Conservation (phyloP, 2,329 filamentous ascomycete species). For the Xylaria sp. region DNA sequence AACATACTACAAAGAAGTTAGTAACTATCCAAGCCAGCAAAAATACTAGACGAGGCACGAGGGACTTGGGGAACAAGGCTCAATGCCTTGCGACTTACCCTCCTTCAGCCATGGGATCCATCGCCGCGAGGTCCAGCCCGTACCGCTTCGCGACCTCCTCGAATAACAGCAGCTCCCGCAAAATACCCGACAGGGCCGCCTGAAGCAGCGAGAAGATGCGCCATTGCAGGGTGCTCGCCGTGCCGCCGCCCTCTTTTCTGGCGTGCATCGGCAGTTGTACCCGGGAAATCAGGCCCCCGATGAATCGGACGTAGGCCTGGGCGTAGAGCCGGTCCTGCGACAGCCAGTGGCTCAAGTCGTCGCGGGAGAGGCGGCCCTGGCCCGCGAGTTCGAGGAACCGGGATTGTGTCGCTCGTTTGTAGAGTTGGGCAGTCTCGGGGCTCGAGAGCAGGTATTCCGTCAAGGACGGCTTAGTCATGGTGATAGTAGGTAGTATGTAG, state of each 20-base stretch:
- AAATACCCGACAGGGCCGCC: conserved; percentile 32
- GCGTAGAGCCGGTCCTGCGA: conserved; percentile 39
- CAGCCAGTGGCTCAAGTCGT: conserved; percentile 34
- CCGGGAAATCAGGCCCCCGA: conserved; percentile 35
- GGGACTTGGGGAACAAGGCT: no score
- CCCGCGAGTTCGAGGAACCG: conserved; percentile 35
- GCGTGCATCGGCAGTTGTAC: conserved; percentile 28
- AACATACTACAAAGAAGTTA: not conserved
- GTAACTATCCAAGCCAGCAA: not conserved
- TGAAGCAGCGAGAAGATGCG: conserved; percentile 33
- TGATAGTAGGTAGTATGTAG: not conserved
- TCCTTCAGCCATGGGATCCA: conserved; percentile 17
- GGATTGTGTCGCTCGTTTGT: conserved; percentile 33
- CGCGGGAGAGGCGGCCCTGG: conserved; percentile 29
- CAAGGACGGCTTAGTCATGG: conserved; percentile 25
- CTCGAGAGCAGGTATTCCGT: conserved; percentile 28
- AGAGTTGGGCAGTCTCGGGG: conserved; percentile 26
- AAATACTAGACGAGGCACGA: no score
- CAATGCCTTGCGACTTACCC: not conserved
- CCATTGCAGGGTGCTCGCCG: conserved; percentile 29
- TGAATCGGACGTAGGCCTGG: conserved; percentile 37
- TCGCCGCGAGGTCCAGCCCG: conserved; percentile 29
- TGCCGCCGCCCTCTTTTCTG: conserved; percentile 6
- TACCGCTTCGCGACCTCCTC: conserved; percentile 32
- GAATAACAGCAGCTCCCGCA: conserved; percentile 35